Base-by-base conservation (phyloP, 1,284 basidiomycete genomes). In the Exsudoporus floridanus region DNA sequence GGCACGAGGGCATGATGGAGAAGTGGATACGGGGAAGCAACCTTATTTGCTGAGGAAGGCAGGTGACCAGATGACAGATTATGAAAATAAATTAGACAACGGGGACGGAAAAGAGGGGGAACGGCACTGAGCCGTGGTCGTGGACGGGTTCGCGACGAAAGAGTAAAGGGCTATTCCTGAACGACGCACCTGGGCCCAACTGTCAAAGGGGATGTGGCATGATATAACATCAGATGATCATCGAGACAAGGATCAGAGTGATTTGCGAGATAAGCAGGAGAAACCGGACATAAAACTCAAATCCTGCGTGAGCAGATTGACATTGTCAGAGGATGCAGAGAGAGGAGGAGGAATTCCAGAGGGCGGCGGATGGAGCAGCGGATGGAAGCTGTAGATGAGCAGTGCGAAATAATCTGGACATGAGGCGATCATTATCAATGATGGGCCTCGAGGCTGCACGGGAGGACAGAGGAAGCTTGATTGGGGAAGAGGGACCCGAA, bases 371-470 rank as follows among this genome's bases (percentile, higher is more conserved):
- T 12, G 42, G 31, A 5, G 44, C 23, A 28, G 45, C 38, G 34
- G 34, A 31, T 18, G 36, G 14, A 46, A 46, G 47, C 46, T 44
- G 47, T 52, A 50, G 27, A 19, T 12, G 49, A 49, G 59, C 45
- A 21, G 46, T 49, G 44, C 30, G 31, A 34, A 23, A 35, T 5
- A 41, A 13, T 9, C 25, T 2, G 10, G 44, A 45, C 60, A 65
- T 47, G 62, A 64, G 61, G 62, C 35, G 52, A 61, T 62, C 49
- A 63, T 39, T 46, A 64, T 64, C 61, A 49, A 19, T 49, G 62
- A 64, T 64, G 57, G 23, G 23, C 63, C 66, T 69, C 58, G 61
- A 65, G 63, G 63, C 55, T n/a, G 43, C 30, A 47, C 37, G 54
- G 27, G 28, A 7, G 31, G 36, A 13, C 41, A 8, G 49, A 63